phyloP scores from a whole-genome alignment of 148 eudicot species.

The Polygonum aviculare region DNA sequence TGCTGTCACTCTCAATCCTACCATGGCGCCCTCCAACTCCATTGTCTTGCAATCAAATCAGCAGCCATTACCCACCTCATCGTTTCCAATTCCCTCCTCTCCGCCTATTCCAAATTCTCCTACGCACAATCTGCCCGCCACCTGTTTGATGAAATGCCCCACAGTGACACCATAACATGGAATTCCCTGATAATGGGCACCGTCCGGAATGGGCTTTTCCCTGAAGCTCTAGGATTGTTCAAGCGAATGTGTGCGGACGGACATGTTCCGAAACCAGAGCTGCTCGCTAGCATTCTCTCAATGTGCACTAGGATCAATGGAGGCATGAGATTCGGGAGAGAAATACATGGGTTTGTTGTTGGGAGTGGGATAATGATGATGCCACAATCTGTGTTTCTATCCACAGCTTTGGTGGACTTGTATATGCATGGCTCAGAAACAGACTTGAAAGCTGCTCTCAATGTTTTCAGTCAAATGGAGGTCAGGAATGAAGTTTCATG shows the following conservation, averaged over 20 bases:
- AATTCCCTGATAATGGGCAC: conserved; percentile 37
- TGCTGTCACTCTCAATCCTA: conserved; percentile 22
- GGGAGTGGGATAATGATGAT: conserved; percentile 22
- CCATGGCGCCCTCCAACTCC: conserved; percentile 30
- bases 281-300: conserved; percentile 33
- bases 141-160: conserved; percentile 42
- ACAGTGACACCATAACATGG: conserved; percentile 36
- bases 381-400: conserved; percentile 22
- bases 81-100: conserved; percentile 36
- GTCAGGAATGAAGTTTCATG: conserved; percentile 47
- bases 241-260: conserved; percentile 31
- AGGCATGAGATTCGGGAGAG: conserved; percentile 24
- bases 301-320: conserved; percentile 13
- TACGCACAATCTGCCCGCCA: conserved; percentile 18
- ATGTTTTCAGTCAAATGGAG: conserved; percentile 29
- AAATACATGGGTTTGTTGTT: conserved; percentile 34
- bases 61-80: conserved; percentile 23
- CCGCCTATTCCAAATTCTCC: conserved; percentile 33
- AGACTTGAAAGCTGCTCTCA: conserved; percentile 25
- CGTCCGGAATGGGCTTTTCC: conserved; percentile 27
- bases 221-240: conserved; percentile 25
- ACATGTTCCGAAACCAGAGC: conserved; percentile 34
- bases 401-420: conserved; percentile 36
- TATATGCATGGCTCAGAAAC: conserved; percentile 21
- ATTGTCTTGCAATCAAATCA: conserved; percentile 26